These are phyloP conservation scores for Wickerhamiella qilinensis DNA, from an alignment of 805 yeast species.

Conservation along the genomic window DNA sequence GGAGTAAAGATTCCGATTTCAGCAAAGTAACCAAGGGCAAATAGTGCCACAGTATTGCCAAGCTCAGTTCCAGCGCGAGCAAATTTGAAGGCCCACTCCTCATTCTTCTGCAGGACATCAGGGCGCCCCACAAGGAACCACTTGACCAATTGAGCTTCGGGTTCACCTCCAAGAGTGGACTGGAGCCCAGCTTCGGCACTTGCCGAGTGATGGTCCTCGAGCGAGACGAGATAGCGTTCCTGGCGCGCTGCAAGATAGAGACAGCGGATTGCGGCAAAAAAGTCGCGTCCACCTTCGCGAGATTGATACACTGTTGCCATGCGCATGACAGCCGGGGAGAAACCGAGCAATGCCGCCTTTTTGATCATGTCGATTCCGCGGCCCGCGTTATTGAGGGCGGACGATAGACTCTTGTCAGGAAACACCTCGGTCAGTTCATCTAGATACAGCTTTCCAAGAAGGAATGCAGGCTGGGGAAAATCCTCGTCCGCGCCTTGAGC, in stretches of 20 bases:
- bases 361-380: constrained; percentile 20
- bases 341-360: constrained; percentile 23
- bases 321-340: constrained; percentile 23
- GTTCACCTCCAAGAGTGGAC: constrained; percentile 17
- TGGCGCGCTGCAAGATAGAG: constrained; percentile 23
- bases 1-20: constrained; percentile 50
- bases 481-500: constrained; percentile 23
- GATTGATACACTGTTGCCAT: constrained; percentile 24
- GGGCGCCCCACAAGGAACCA: constrained; percentile 63
- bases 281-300: constrained; percentile 20
- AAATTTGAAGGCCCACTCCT: constrained; percentile 52
- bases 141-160: constrained; percentile 25
- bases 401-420: neutral
- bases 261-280: constrained; percentile 20
- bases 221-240: constrained; percentile 16
- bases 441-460: constrained; percentile 22
- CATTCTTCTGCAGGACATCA: constrained; percentile 36
- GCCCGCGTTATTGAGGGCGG: no score
- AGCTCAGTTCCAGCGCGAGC: constrained; percentile 47
- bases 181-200: constrained; percentile 6
- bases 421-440: constrained; percentile 18
- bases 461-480: constrained; percentile 24
- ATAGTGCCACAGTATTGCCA: constrained; percentile 47
- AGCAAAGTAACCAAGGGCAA: constrained; percentile 50
- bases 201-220: no score